Base-by-base conservation (phyloP, 2,329 filamentous ascomycete genomes). In the Conoideocrella luteorostrata region DNA sequence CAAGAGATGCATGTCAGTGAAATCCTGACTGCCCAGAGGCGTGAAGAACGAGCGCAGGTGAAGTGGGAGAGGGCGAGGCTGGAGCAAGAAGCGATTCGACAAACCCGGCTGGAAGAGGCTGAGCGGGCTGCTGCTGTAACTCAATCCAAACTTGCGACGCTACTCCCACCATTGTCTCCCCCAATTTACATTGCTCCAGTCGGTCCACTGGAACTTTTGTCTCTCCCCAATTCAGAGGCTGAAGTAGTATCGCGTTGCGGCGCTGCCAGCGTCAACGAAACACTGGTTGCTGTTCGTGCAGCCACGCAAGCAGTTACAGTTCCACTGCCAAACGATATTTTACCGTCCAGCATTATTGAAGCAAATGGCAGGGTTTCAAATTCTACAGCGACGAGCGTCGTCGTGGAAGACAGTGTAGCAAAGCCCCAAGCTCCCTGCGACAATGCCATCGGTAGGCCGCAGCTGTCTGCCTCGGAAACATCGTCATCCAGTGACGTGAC, bases 41-140 rank as follows among this genome's bases (percentile, higher is more conserved):
- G 93, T 56, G 80, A 86, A 51, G 88, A 95, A 62, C 80, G 93
- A 36, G 82, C 82, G 48, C 77, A 87, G 56, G 82, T 87, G 64
- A 98, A 98, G 66, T 82, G 93, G 69, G 90, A 97, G 61, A 77
- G 93, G 54, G 93, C 93, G n/a, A 82, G 86, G 50, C 79, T 84
- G 42, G 89, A 96, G 62, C 81, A 88, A 54, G 85, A 95, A 58
- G 85, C 80, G 10, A 87, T 97, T 50, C 82, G 90, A 50, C 75
- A 82, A 57, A 86, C 82, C 46, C 69, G 68, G 34, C 57, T 67
- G 13, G 60, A 68, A 40, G 76, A 80, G 53, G 70, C 71, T 0
- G 48, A 51, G 35, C 45, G 56, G 43, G 55, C 56, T 3, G 52
- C 54, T 26, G 51, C 50, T 7, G 48, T 46, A 17, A 46, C 48